Evolutionary conservation across 768 basidiomycete species (phyloP), one percentile per base, ranked within the genome.

Genomic region (Sporobolomyces pararoseus): DNA sequence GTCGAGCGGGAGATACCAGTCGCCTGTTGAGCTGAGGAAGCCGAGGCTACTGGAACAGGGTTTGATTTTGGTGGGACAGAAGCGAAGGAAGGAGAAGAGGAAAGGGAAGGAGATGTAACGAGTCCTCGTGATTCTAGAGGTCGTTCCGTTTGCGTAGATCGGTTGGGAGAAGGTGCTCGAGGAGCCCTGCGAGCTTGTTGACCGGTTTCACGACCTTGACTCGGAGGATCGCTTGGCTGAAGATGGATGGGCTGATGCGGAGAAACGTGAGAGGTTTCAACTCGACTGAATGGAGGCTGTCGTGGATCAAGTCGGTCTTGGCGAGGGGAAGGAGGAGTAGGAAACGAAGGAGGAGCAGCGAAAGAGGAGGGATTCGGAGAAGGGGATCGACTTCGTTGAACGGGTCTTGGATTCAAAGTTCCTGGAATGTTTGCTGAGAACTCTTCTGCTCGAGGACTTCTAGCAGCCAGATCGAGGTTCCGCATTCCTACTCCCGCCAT

Each of bases 401-500:
- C 31, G 6, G 7, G 21, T 13, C 14, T 16, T 32, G 35, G 3
- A 4, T 34, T 17, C 6, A 29, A 53, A 21, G 52, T 7, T 21
- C 32, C 32, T 19, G 54, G 4, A 55, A 6, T 39, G 37, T n/a
- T n/a, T 31, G 21, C 23, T 13, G 57, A 5, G 58, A 60, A 60
- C 10, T 16, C 27, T 29, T 16, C 27, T 4, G 58, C 21, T 19
- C 58, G 19, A 10, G 58, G 58, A 32, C 58, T 60, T 19, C 25
- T 7, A 3, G n/a, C 25, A 7, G 16, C 13, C 5, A 60, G 23
- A 32, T 60, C 44, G 27, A 60, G 58, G 44, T 60, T 60, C 9
- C 58, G 39, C 58, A 60, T 59, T 5, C 58, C 58, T 25, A 54
- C 51, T 17, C 58, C 68, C 1, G 63, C 68, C 27, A 60, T 29